These are phyloP conservation scores for Arthrobotrys pseudoclavata DNA, from an alignment of 2,329 filamentous ascomycete species.

Conservation along the genomic window DNA sequence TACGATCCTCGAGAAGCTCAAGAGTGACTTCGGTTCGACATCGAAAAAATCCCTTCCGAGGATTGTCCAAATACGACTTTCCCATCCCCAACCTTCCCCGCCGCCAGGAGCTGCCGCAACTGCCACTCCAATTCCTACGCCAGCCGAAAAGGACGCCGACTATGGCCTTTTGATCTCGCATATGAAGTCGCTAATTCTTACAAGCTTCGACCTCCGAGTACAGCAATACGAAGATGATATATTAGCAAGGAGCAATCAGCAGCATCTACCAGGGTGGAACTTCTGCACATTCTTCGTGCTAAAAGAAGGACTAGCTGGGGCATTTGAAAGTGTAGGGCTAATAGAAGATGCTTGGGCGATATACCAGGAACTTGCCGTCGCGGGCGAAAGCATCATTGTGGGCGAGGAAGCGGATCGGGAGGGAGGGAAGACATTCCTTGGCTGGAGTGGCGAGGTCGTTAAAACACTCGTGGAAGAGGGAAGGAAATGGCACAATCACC, in stretches of 20 bases:
- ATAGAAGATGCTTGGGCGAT: conserved; percentile 95
- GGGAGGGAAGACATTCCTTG: conserved; percentile 66
- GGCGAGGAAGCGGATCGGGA: conserved; percentile 75
- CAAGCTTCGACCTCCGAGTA: conserved; percentile 90
- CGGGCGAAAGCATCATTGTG: conserved; percentile 82
- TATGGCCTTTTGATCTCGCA: conserved; percentile 88
- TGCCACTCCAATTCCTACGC: conserved; percentile 73
- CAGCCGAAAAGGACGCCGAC: conserved; percentile 82
- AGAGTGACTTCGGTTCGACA: conserved; percentile 87
- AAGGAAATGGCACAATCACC: conserved; percentile 60
- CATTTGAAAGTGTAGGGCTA: conserved; percentile 94
- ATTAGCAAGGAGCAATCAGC: conserved; percentile 89
- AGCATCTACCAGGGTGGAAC: conserved; percentile 93
- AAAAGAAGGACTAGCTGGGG: conserved; percentile 92
- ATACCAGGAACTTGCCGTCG: conserved; percentile 92
- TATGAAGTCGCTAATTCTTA: conserved; percentile 86
- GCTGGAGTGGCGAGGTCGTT: conserved; percentile 62
- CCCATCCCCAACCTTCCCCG: conserved; percentile 63
- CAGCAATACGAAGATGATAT: conserved; percentile 98
- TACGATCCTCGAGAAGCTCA: conserved; percentile 88
- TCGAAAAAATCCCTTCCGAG: conserved; percentile 75
- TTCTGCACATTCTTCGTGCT: conserved; percentile 99
- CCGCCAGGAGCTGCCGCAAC: conserved; percentile 64
- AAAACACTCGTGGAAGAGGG: conserved; percentile 61
- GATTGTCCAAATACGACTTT: conserved; percentile 85